A percentile compares a stretch with the other conserved stretches of the same genome.
These are phyloP conservation scores for Chrysoporthe cubensis DNA, from an alignment of 2,329 filamentous ascomycete genomes.

Conservation along the genomic window DNA sequence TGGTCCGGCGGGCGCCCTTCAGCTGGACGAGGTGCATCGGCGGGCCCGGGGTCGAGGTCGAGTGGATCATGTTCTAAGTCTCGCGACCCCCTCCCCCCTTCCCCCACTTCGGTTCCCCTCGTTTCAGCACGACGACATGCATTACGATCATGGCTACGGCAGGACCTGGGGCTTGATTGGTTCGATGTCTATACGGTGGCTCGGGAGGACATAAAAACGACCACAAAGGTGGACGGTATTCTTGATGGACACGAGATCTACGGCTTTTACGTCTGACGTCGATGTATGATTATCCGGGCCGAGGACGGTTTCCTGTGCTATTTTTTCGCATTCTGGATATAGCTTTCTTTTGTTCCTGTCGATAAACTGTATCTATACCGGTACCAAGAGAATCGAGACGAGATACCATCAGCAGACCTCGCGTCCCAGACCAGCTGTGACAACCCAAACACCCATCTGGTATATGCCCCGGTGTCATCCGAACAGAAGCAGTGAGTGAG, in stretches of 20 bases:
- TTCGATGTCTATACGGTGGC: slow-evolving; percentile 1
- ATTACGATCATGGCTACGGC: slow-evolving; percentile 1
- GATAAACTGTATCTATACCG: slow-evolving; percentile 15
- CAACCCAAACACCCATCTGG: too few species aligned
- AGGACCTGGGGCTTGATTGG: slow-evolving; percentile 4
- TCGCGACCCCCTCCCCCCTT: neutral
- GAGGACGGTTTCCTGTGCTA: neutral
- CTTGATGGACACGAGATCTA: slow-evolving; percentile 1
- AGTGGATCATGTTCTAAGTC: slow-evolving; percentile 70
- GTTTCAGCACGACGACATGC: neutral
- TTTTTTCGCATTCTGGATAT: slow-evolving; percentile 6
- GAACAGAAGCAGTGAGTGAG: too few species aligned
- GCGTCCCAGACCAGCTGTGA: neutral
- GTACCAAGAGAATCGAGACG: neutral
- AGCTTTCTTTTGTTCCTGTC: slow-evolving; percentile 10
- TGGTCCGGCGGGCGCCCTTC: slow-evolving; percentile 53
- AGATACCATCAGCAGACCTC: neutral
- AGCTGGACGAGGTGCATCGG: slow-evolving; percentile 63
- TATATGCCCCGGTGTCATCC: too few species aligned
- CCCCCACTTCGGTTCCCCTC: neutral
- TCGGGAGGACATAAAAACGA: slow-evolving; percentile 9
- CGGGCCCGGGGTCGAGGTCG: slow-evolving; percentile 59
- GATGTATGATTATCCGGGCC: slow-evolving; percentile 16
- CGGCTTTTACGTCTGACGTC: slow-evolving; percentile 2
- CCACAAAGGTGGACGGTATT: neutral